Evolutionary conservation across 2,329 filamentous ascomycete genomes (phyloP).

Genomic region (Scolecobasidium constrictum): DNA sequence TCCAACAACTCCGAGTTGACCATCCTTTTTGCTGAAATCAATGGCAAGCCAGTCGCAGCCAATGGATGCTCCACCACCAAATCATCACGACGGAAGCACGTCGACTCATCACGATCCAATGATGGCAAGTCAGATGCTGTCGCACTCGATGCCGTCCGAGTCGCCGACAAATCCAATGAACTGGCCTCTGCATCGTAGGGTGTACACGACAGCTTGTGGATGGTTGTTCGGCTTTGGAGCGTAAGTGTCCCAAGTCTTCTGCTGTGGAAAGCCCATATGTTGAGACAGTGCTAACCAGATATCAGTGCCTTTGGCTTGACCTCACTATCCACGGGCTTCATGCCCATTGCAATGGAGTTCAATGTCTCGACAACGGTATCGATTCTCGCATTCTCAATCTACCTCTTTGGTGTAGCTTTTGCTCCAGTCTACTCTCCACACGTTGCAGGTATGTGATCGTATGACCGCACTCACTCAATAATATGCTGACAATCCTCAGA

Average conservation of each 20-base stretch:
- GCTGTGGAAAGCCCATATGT: background rate
- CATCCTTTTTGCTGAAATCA: too few relatives aligned
- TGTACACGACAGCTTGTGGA: slow-evolving; percentile 13
- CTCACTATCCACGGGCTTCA: slow-evolving; percentile 36
- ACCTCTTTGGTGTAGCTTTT: slow-evolving; percentile 48
- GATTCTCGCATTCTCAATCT: slow-evolving; percentile 49
- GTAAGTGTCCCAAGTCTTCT: slow-evolving; percentile 12
- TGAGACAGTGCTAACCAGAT: slow-evolving; percentile 1
- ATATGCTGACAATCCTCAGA: too few relatives aligned
- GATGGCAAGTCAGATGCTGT: too few relatives aligned
- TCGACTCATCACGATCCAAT: too few relatives aligned
- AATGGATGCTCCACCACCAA: too few relatives aligned
- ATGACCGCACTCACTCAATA: too few relatives aligned
- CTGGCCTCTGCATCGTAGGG: slow-evolving; percentile 13
- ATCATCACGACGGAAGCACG: too few relatives aligned
- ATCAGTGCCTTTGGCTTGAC: slow-evolving; percentile 43
- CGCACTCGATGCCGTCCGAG: too few relatives aligned
- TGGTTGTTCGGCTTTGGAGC: slow-evolving; percentile 14
- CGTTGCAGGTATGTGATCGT: too few relatives aligned
- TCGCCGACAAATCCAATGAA: slow-evolving; percentile 13
- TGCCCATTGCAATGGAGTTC: slow-evolving; percentile 43
- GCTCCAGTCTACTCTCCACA: slow-evolving; percentile 51
- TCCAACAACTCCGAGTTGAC: too few relatives aligned
- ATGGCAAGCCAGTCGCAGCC: too few relatives aligned
- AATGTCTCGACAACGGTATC: slow-evolving; percentile 43